These are phyloP conservation scores for Cornus kousa DNA, from an alignment of 148 eudicot species.

Conservation along the genomic window DNA sequence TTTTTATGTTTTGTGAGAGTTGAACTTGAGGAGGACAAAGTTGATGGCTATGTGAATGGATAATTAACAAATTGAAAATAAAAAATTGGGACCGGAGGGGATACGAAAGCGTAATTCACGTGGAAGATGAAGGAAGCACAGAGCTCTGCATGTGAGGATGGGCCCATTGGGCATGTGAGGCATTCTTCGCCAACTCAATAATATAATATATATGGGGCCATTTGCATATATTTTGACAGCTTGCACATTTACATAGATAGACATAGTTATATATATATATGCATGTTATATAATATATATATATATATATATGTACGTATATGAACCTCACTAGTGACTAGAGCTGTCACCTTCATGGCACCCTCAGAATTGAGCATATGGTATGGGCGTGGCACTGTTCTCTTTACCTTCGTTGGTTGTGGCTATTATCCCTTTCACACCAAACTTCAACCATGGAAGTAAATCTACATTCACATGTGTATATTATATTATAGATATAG, in stretches of 20 bases:
- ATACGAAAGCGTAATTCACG: neutral
- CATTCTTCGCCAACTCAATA: neutral
- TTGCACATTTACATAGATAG: constrained; percentile 2
- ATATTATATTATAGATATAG: no score
- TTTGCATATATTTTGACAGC: no score
- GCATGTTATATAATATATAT: no score
- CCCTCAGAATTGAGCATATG: neutral
- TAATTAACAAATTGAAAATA: neutral
- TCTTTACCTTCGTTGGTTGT: neutral
- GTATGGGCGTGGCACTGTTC: neutral
- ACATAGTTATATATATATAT: neutral
- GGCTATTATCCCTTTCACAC: neutral
- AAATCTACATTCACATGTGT: neutral
- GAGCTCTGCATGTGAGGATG: constrained; percentile 37
- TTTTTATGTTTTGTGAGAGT: no score
- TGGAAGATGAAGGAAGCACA: neutral
- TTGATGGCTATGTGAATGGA: no score
- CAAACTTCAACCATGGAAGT: neutral
- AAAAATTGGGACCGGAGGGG: no score
- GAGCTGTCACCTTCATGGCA: neutral
- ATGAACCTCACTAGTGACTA: neutral
- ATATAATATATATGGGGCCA: neutral
- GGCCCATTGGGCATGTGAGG: constrained; percentile 32
- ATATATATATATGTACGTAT: neutral
- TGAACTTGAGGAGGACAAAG: no score